Evolutionary conservation across 2,329 filamentous ascomycete species (phyloP).

Genomic region (Aspergillus ustus): DNA sequence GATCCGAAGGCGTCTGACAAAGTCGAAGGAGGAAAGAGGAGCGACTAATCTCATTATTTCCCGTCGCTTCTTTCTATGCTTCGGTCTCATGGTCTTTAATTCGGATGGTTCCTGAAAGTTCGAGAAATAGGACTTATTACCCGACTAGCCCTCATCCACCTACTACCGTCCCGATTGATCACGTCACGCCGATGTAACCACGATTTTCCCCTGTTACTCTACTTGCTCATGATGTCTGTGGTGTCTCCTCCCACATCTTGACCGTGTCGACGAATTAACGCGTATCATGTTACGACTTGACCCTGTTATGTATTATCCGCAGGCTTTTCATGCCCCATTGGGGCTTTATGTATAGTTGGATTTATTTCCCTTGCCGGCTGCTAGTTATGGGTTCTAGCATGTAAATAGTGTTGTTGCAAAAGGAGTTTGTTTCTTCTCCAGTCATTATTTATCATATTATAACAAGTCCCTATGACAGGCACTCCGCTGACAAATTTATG

Average conservation of each 20-base stretch:
- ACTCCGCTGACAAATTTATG: neutral
- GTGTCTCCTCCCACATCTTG: neutral
- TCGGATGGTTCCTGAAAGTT: neutral
- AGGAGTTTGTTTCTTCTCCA: slow-evolving; percentile 5
- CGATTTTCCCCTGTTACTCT: slow-evolving; percentile 8
- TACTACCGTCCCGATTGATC: neutral
- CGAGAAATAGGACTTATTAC: neutral
- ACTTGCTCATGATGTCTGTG: neutral
- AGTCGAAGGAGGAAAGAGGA: slow-evolving; percentile 36
- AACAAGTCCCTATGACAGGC: neutral
- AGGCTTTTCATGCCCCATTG: neutral
- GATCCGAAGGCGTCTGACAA: slow-evolving; percentile 29
- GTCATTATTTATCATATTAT: neutral
- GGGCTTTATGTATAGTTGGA: slow-evolving; percentile 11
- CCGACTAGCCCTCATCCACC: neutral
- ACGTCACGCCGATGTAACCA: slow-evolving; percentile 7
- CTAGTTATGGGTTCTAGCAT: neutral
- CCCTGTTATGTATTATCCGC: neutral
- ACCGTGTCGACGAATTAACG: neutral
- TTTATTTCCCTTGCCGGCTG: neutral
- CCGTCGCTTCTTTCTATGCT: neutral
- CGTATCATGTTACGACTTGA: neutral
- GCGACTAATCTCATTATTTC: slow-evolving; percentile 30
- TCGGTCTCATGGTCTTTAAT: neutral
- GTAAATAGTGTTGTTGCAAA: slow-evolving; percentile 13